Percentiles rank a stretch among this genome's conserved stretches.
phyloP scores from a whole-genome alignment of 768 basidiomycete species.

The Pleurotus giganteus region DNA sequence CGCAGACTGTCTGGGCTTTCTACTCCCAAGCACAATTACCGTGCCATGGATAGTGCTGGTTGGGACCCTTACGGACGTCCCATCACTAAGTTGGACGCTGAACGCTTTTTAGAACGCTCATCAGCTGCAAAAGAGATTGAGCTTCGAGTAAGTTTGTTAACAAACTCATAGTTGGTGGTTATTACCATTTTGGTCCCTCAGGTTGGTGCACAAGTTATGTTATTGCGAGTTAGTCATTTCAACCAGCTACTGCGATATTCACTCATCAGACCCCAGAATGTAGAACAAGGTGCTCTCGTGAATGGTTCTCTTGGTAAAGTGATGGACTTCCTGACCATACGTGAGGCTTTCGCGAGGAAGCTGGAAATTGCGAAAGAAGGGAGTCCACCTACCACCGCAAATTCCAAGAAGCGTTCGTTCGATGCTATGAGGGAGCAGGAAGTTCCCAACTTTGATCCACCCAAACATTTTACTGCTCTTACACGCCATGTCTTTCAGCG shows the following conservation, averaged over 20 bases:
- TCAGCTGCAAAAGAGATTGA: slow-evolving; percentile 46
- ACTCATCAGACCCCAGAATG: slow-evolving; percentile 40
- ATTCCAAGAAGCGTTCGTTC: neutral
- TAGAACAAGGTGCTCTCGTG: slow-evolving; percentile 57
- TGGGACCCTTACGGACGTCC: slow-evolving; percentile 32
- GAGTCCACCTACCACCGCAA: slow-evolving; percentile 25
- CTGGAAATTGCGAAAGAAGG: slow-evolving; percentile 18
- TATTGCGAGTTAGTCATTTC: slow-evolving; percentile 47
- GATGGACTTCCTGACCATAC: slow-evolving; percentile 43
- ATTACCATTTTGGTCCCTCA: slow-evolving; percentile 21
- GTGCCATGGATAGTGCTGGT: slow-evolving; percentile 44
- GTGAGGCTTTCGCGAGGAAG: slow-evolving; percentile 40
- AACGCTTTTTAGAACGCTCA: slow-evolving; percentile 40
- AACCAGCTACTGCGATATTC: neutral
- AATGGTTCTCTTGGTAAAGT: slow-evolving; percentile 67
- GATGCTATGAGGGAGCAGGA: slow-evolving; percentile 23
- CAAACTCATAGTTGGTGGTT: no score
- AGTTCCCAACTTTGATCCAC: neutral
- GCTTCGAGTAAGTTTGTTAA: slow-evolving; percentile 39
- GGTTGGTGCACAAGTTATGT: slow-evolving; percentile 81
- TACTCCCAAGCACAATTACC: slow-evolving; percentile 31
- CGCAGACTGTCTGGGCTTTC: slow-evolving; percentile 50
- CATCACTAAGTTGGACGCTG: slow-evolving; percentile 27
- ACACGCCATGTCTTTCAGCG: slow-evolving; percentile 22
- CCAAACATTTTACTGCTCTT: slow-evolving; percentile 16